Conservation (phyloP, 768 basidiomycete genomes). For the Mycena rebaudengoi region DNA sequence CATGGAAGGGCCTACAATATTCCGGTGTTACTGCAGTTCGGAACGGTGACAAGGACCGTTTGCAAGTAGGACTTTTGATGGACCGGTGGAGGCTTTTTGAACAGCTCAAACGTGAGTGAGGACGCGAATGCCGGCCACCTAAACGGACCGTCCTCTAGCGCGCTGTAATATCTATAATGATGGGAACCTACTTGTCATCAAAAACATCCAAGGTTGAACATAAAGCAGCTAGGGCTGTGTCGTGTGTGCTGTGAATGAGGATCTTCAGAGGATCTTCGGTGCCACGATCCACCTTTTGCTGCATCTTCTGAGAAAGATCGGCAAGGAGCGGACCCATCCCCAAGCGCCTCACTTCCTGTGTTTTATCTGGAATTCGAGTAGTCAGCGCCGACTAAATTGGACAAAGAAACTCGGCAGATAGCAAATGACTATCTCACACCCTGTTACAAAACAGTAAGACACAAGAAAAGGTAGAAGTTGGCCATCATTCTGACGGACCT, state of each 20-base stretch:
- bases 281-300: slow-evolving; percentile 57
- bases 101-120: slow-evolving; percentile 78
- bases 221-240: slow-evolving; percentile 73
- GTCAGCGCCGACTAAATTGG: slow-evolving; percentile 9
- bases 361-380: slow-evolving; percentile 58
- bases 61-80: slow-evolving; percentile 42
- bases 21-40: slow-evolving; percentile 40
- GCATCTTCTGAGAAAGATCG: slow-evolving; percentile 71
- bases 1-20: slow-evolving; percentile 47
- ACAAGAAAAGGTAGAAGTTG: slow-evolving; percentile 15
- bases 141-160: not conserved
- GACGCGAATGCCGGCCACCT: slow-evolving; percentile 84
- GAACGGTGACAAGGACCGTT: slow-evolving; percentile 50
- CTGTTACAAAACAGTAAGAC: slow-evolving; percentile 33
- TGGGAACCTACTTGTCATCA: slow-evolving; percentile 64
- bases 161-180: not conserved
- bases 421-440: slow-evolving; percentile 46
- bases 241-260: slow-evolving; percentile 76
- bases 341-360: slow-evolving; percentile 76
- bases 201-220: slow-evolving; percentile 74
- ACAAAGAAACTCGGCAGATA: slow-evolving; percentile 17
- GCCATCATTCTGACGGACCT: slow-evolving; percentile 45
- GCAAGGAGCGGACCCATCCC: slow-evolving; percentile 81
- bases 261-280: slow-evolving; percentile 64
- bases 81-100: slow-evolving; percentile 47